Conservation (phyloP, 495 filamentous ascomycete genomes). For the Lepraria neglecta region DNA sequence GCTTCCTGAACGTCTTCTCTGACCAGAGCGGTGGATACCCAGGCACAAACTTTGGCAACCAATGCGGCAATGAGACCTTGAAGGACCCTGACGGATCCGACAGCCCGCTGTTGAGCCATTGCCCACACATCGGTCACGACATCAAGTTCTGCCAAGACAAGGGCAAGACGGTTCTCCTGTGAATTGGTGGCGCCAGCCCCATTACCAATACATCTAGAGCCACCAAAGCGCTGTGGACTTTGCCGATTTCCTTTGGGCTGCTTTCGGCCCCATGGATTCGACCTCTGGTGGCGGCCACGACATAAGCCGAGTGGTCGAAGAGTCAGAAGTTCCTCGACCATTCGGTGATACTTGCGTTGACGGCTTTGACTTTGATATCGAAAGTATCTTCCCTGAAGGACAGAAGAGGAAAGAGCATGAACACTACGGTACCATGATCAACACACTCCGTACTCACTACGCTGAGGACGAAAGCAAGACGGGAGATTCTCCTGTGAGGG, state of each 20-base stretch:
- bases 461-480: conserved; percentile 43
- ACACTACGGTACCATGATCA: conserved; percentile 37
- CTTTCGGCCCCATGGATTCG: conserved; percentile 52
- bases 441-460: conserved; percentile 49
- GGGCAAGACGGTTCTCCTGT: conserved; percentile 62
- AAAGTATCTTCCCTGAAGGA: conserved; percentile 32
- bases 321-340: conserved; percentile 43
- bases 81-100: conserved; percentile 26
- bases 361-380: conserved; percentile 68
- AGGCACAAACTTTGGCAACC: conserved; percentile 60
- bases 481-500: conserved; percentile 25
- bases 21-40: conserved; percentile 50
- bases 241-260: conserved; percentile 59
- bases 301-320: too few relatives aligned
- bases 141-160: conserved; percentile 58
- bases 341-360: conserved; percentile 60
- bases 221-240: conserved; percentile 45
- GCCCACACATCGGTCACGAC: conserved; percentile 43
- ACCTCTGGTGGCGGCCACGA: conserved; percentile 15
- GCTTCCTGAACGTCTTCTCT: conserved; percentile 61
- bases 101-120: conserved; percentile 38
- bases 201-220: conserved; percentile 54
- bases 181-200: conserved; percentile 60
- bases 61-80: conserved; percentile 51
- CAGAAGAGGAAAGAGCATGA: conserved; percentile 42